Percentiles rank a stretch among this genome's conserved stretches.
phyloP scores from a whole-genome alignment of 83 land plant genomes.

The Diphasiastrum complanatum region DNA sequence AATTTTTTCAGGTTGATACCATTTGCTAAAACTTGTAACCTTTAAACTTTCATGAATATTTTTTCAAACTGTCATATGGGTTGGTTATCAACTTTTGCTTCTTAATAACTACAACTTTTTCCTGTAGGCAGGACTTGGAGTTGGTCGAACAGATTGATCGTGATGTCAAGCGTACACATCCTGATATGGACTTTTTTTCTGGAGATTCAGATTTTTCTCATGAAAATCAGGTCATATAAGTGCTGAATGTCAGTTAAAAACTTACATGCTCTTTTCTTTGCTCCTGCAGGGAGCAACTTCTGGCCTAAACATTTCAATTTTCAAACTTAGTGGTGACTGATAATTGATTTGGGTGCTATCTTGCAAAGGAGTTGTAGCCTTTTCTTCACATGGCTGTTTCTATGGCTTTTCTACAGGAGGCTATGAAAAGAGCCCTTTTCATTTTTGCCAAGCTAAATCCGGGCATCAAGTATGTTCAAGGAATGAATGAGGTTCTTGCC shows the following conservation, averaged over 20 bases:
- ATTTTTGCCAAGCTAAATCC: constrained; percentile 75
- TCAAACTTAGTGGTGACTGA: too few species aligned
- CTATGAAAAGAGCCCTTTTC: constrained; percentile 57
- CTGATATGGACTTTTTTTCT: constrained; percentile 65
- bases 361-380: too few species aligned
- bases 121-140: constrained; percentile 45
- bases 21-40: background rate
- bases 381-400: too few species aligned
- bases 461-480: constrained; percentile 70
- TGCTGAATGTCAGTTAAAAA: background rate
- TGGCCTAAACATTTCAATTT: too few species aligned
- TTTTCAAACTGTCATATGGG: background rate
- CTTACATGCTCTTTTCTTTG: background rate
- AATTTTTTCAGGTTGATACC: constrained; percentile 55
- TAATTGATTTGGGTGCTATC: too few species aligned
- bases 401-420: constrained; percentile 39
- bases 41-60: background rate
- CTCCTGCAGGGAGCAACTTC: background rate
- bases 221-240: constrained; percentile 38
- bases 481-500: constrained; percentile 76
- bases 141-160: constrained; percentile 68
- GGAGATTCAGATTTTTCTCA: constrained; percentile 38
- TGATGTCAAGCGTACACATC: constrained; percentile 67
- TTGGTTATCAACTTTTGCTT: too few species aligned
- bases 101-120: too few species aligned